Evolutionary conservation across 352 stramenopile genomes (phyloP).

Genomic region (Blastocystis sp.): DNA sequence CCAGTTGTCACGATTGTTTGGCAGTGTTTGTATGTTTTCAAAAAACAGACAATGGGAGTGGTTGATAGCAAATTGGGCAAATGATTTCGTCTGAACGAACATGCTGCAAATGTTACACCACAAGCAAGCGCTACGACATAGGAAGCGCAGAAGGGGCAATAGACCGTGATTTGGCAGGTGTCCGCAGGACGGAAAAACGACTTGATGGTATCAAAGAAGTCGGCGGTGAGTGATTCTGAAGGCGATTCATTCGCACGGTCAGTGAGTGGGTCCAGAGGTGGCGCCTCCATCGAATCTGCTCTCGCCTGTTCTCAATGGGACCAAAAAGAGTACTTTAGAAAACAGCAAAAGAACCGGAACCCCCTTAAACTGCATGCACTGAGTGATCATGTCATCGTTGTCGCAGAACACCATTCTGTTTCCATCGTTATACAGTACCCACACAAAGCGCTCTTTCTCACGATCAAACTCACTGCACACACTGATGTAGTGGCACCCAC

Average conservation of each 20-base stretch:
- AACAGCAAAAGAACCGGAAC: conserved; percentile 13
- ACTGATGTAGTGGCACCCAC: conserved; percentile 3
- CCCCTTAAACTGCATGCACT: background rate
- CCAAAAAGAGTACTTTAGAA: background rate
- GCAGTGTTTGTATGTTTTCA: background rate
- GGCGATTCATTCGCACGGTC: background rate
- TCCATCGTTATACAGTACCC: conserved; percentile 22
- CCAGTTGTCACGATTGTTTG: no score
- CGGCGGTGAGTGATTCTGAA: background rate
- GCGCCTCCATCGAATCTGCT: background rate
- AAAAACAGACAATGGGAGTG: background rate
- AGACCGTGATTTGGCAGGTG: background rate
- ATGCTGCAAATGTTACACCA: background rate
- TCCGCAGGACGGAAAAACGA: background rate
- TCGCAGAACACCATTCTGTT: background rate
- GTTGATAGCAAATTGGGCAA: conserved; percentile 18
- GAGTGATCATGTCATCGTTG: background rate
- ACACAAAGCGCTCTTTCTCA: background rate
- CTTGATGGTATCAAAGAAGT: background rate
- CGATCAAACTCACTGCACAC: background rate
- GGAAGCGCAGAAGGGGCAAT: background rate
- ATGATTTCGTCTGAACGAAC: background rate
- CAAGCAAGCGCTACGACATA: background rate
- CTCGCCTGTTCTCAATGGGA: background rate
- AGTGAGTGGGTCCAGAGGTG: background rate